Evolutionary conservation across 2,329 filamentous ascomycete species (phyloP).

Genomic region (Rhinocladiella mackenziei): DNA sequence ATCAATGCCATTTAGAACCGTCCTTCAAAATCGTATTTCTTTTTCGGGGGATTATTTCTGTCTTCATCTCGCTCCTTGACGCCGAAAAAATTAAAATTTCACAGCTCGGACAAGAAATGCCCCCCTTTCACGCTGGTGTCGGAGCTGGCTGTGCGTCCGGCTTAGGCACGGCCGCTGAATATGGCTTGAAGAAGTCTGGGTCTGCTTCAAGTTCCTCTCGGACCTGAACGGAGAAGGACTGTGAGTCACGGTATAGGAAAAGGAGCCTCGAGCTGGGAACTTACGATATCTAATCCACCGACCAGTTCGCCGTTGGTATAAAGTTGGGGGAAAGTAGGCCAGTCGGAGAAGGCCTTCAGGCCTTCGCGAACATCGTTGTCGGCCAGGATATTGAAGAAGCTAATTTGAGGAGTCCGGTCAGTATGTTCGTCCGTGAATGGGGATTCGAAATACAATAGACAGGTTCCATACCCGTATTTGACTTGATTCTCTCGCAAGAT

Average conservation of each 20-base stretch:
- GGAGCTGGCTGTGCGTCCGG: slow-evolving; percentile 20
- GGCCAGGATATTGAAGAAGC: slow-evolving; percentile 98
- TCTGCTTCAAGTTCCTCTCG: slow-evolving; percentile 89
- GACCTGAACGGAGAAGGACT: slow-evolving; percentile 56
- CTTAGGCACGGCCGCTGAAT: slow-evolving; percentile 47
- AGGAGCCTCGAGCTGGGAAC: too few relatives aligned
- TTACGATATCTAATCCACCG: slow-evolving; percentile 91
- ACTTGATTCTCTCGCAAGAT: slow-evolving; percentile 84
- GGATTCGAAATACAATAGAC: too few relatives aligned
- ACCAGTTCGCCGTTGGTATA: slow-evolving; percentile 89
- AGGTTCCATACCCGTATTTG: slow-evolving; percentile 74
- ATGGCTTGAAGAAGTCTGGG: slow-evolving; percentile 74
- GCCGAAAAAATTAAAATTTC: too few relatives aligned
- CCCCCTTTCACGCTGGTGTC: not conserved
- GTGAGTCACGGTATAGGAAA: too few relatives aligned
- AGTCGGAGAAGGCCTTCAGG: slow-evolving; percentile 95
- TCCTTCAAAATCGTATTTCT: too few relatives aligned
- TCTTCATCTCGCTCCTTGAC: too few relatives aligned
- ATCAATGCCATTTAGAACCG: not conserved
- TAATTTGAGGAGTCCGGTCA: slow-evolving; percentile 1
- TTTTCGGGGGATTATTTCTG: too few relatives aligned
- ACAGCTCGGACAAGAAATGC: too few relatives aligned
- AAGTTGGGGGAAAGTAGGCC: slow-evolving; percentile 95
- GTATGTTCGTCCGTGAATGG: not conserved
- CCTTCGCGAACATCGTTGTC: slow-evolving; percentile 97